Percentiles rank a stretch among this genome's conserved stretches.
Evolutionary conservation across 208 protist genomes (phyloP).

Genomic region (Leishmania tarentolae): DNA sequence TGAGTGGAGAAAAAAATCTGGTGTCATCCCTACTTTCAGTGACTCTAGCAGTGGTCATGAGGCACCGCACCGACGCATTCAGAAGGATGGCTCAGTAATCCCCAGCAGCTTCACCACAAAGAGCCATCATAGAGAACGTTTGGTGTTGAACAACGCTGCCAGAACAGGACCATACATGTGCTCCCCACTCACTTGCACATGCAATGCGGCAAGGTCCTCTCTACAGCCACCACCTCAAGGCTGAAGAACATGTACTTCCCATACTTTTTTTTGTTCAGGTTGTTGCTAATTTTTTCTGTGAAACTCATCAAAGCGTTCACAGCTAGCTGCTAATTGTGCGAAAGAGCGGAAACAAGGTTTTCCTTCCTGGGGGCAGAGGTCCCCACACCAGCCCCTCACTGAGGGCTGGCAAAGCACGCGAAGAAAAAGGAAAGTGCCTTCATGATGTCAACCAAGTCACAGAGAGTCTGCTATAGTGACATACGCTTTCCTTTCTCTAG

Average conservation of each 20-base stretch:
- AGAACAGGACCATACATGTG: not conserved
- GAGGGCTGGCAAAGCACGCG: not conserved
- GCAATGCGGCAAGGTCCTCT: not conserved
- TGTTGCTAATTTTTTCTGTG: conserved; percentile 8
- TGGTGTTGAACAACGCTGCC: not conserved
- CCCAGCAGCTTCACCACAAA: not conserved
- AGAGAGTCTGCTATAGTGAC: not conserved
- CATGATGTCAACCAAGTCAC: not conserved
- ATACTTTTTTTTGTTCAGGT: not conserved
- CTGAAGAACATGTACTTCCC: not conserved
- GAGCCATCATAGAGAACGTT: not conserved
- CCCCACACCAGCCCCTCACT: not conserved
- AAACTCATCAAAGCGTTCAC: conserved; percentile 15
- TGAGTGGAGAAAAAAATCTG: not conserved
- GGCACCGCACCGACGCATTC: not conserved
- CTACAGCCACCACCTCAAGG: not conserved
- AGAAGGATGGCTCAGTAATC: not conserved
- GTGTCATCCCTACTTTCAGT: not conserved
- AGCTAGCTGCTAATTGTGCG: conserved; percentile 19
- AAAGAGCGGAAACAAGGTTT: not conserved
- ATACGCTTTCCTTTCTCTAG: not conserved
- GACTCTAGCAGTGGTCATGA: not conserved
- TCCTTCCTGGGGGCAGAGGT: not conserved
- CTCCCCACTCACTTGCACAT: not conserved
- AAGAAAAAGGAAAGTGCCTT: conserved; percentile 2